Evolutionary conservation across 306 rosid species (phyloP), one percentile per base, ranked within the genome.

Genomic region (Pyrus betulifolia): DNA sequence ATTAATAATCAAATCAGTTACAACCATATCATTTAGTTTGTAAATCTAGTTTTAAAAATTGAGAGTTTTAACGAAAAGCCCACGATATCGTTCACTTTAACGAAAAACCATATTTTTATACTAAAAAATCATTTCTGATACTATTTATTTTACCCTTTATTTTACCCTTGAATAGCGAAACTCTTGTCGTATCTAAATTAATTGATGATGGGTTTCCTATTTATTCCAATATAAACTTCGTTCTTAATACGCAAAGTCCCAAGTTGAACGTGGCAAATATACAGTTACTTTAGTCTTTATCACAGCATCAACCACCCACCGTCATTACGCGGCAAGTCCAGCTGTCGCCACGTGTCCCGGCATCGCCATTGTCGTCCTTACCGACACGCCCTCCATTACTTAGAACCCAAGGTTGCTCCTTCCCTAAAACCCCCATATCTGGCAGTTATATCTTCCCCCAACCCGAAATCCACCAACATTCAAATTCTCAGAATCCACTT

Each of bases 301-400:
- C 15, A 25, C 1, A 25, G 7, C 38, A 23, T 38, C 35, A 62
- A 5, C 6, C 42, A 10, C 17, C 68, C 72, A 76, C 70, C 23
- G 38, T n/a, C 55, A 18, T 30, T 19, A 79, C 82, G 72, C 76
- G 81, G 73, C 79, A 17, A 25, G 8, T 6, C 11, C 10, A 4
- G 3, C 2, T n/a, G 62, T 4, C 74, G 52, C 84, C 81, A 76
- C 82, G 73, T 71, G 19, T 66, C 9, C 17, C 3, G 0, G 35
- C 44, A 30, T 0, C 66, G 27, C 9, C 19, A 0, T 13, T 21
- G 21, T 61, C 38, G 38, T 61, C 19, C 2, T 35, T 6, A 25
- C 81, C 76, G 69, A 72, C 74, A 75, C 70, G 30, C 40, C 75
- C 78, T 79, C 33, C 55, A 23, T 11, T 9, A 8, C 3, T 9